Evolutionary conservation across 495 filamentous ascomycete species (phyloP).

Genomic region (Trichoderma gamsii): DNA sequence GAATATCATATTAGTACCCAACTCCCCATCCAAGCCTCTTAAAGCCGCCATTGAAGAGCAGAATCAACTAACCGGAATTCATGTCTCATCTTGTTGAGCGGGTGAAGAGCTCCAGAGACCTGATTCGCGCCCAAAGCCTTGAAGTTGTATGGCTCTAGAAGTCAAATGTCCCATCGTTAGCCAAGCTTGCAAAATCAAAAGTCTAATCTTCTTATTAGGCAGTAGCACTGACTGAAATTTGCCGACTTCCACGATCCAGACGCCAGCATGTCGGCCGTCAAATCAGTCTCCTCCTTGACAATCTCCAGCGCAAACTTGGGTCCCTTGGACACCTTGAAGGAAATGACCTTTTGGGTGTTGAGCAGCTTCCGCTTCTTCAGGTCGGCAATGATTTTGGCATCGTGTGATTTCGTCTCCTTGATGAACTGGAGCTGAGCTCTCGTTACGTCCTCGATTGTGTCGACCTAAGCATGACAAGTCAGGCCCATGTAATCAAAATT

Average conservation of each 20-base stretch:
- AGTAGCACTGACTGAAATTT: conserved; percentile 50
- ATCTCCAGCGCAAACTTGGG: conserved; percentile 79
- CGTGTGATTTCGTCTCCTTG: conserved; percentile 59
- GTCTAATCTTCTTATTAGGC: no score
- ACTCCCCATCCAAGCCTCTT: background rate
- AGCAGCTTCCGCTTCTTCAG: conserved; percentile 87
- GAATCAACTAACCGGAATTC: conserved; percentile 60
- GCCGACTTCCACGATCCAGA: conserved; percentile 77
- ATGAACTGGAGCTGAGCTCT: conserved; percentile 65
- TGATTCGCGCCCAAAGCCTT: conserved; percentile 77
- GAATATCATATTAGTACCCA: background rate
- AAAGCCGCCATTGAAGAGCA: background rate
- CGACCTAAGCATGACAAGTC: conserved; percentile 32
- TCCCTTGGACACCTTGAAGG: conserved; percentile 76
- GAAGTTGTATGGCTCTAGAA: conserved; percentile 82
- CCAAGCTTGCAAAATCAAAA: background rate
- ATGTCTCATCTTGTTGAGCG: conserved; percentile 85
- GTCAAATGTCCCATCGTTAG: background rate
- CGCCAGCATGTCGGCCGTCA: conserved; percentile 87
- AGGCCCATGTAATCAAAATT: conserved; percentile 15
- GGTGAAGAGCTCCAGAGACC: conserved; percentile 80
- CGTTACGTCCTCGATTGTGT: conserved; percentile 72
- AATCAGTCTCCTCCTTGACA: conserved; percentile 87
- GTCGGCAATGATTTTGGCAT: conserved; percentile 68
- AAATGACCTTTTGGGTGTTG: conserved; percentile 73